Base-by-base conservation (phyloP, 345 rosid genomes). In the Sisymbrium irio region DNA sequence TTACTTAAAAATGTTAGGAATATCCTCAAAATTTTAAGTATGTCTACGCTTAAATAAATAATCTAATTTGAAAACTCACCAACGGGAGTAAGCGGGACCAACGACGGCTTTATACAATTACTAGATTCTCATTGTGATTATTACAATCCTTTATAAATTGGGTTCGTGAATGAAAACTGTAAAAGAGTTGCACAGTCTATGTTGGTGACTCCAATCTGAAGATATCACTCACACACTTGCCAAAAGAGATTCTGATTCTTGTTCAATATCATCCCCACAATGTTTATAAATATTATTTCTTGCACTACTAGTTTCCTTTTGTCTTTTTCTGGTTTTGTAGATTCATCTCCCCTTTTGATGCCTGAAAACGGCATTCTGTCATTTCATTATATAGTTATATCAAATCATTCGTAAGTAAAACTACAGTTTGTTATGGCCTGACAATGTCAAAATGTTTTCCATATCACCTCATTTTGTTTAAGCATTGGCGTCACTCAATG, bases 191-290 rank as follows among this genome's bases (percentile, higher is more conserved):
- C 39, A 30, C 49, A 47, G 44, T 58, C 19, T 39, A 57, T 74
- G 61, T 66, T 66, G 19, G 72, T 67, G 61, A 74, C 66, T 53
- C 67, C 60, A 58, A 49, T 32, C 67, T 49, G 36, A 58, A 18
- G 28, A 51, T 37, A 47, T 13, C 72, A 65, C 41, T 73, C 71
- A 44, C 6, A 37, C 78, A 59, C 61, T 66, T 53, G 59, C 55
- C 62, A 32, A 60, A 74, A 67, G 51, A 67, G 68, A 59, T 75
- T 75, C 78, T 59, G 39, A 73, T 73, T 73, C 77, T 17, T 22
- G 20, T 30, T 55, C 41, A 73, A 22, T 64, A 2, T 73, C 77
- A 22, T n/a, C 71, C 77, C 54, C 71, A 54, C 44, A 62, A 60
- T 36, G 14, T 50, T 27, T 46, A 7, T 63, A 27, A 0, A 25